Percentiles rank a stretch among this genome's conserved stretches.
These are phyloP conservation scores for Aspergillus thermomutatus DNA, from an alignment of 2,329 filamentous ascomycete genomes.

Conservation along the genomic window DNA sequence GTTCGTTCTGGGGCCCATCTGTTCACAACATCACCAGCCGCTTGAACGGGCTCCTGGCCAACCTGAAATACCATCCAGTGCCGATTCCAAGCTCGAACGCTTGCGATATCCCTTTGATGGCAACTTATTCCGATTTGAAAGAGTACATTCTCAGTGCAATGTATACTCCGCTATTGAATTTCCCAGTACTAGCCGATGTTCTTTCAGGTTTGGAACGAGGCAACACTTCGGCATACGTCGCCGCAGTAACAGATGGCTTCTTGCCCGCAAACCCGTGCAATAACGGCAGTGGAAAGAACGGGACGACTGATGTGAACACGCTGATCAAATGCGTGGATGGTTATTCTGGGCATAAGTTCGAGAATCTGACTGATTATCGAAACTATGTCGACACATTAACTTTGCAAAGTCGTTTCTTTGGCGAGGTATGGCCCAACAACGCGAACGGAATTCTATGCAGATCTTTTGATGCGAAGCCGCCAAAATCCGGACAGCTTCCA, in stretches of 20 bases:
- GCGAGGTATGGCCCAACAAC: conserved; percentile 15
- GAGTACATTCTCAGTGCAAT: conserved; percentile 3
- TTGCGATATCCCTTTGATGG: conserved; percentile 9
- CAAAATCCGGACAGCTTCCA: conserved; percentile 1
- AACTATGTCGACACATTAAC: conserved; percentile 1
- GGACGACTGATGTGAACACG: conserved; percentile 4
- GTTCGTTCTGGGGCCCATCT: conserved; percentile 12
- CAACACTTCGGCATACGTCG: conserved; percentile 7
- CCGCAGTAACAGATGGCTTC: background rate
- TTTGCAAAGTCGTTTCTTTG: conserved; percentile 10
- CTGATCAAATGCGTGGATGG: conserved; percentile 14
- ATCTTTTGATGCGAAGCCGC: conserved; percentile 5
- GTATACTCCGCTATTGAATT: conserved; percentile 2
- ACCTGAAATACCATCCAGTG: conserved; percentile 14
- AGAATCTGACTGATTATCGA: conserved; percentile 5
- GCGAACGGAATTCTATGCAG: conserved; percentile 5
- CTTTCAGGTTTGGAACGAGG: conserved; percentile 11
- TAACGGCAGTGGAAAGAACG: conserved; percentile 1
- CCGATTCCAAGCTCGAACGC: conserved; percentile 5
- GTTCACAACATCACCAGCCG: conserved; percentile 7
- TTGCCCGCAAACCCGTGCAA: conserved; percentile 10
- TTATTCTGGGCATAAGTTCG: conserved; percentile 2
- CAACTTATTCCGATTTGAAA: conserved; percentile 15
- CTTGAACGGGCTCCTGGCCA: conserved; percentile 7
- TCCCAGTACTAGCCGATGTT: conserved; percentile 8